Base-by-base conservation (phyloP, 2,329 filamentous ascomycete genomes). In the Aspergillus tubingensis region DNA sequence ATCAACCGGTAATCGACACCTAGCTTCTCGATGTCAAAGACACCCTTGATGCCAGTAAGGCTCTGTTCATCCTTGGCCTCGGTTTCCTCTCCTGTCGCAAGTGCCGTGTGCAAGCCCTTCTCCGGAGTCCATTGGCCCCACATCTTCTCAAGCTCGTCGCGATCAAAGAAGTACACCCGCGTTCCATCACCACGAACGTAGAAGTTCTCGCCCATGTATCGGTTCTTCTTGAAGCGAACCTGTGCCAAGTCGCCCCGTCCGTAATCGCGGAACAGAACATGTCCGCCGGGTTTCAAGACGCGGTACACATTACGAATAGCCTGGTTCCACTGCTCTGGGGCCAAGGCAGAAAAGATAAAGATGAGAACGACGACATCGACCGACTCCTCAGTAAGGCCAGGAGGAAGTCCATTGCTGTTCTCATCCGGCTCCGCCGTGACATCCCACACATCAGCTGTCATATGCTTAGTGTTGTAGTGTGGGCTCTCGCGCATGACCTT, bases 121-220 rank as follows among this genome's bases (percentile, higher is more conserved):
- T 77, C 69, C 7, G 73, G 72, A 5, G 70, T 74, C 77, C 67
- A 77, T 36, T 83, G 85, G 23, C 82, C 82, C 94, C 94, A 98
- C 61, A 98, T 94, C 47, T 83, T 76, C 56, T 85, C 83, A 57
- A 99, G 80, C 78, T 99, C 89, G 36, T 93, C 88, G 75, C 88
- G 84, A 59, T 97, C 94, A 72, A 99, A 99, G 77, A 99, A 99
- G 77, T 98, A 99, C 0, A 99, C 95, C 6, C 95, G 85, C 3
- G 95, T 99, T 1, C 95, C 95, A 75, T 99, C 95, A 1, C 95
- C 95, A 36, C 95, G 84, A 48, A 97, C 91, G 75, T 99, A 99
- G 71, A 99, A 99, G 73, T 98, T 99, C 77, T 98, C 95, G 58
- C 92, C 91, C 72, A 99, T 84, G 72, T 94, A 98, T 43, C 95